These are phyloP conservation scores for Remersonia thermophila DNA, from an alignment of 2,329 filamentous ascomycete species.

Conservation along the genomic window DNA sequence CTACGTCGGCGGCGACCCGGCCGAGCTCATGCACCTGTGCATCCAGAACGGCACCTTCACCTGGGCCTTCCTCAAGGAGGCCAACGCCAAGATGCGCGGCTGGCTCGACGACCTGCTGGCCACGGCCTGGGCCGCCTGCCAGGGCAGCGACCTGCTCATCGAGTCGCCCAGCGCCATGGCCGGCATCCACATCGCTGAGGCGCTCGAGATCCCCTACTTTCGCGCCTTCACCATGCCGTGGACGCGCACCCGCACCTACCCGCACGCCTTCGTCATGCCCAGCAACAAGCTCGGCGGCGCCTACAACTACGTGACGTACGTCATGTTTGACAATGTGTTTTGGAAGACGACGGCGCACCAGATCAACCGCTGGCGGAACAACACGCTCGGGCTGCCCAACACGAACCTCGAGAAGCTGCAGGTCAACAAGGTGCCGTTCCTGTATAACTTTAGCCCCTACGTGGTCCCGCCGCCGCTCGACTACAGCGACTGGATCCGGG, in stretches of 20 bases:
- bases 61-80: conserved; percentile 76
- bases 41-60: conserved; percentile 98
- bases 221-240: conserved; percentile 98
- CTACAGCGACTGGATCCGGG: conserved; percentile 93
- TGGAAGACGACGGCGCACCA: conserved; percentile 89
- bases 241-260: conserved; percentile 90
- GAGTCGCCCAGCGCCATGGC: conserved; percentile 96
- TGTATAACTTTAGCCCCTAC: conserved; percentile 92
- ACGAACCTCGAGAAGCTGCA: conserved; percentile 86
- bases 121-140: conserved; percentile 72
- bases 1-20: conserved; percentile 79
- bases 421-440: conserved; percentile 91
- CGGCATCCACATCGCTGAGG: conserved; percentile 94
- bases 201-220: conserved; percentile 86
- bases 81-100: conserved; percentile 75
- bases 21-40: conserved; percentile 88
- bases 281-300: conserved; percentile 88
- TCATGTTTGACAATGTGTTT: conserved; percentile 93
- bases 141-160: conserved; percentile 79
- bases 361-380: conserved; percentile 85
- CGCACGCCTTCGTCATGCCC: conserved; percentile 88
- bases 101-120: conserved; percentile 85
- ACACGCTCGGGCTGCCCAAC: conserved; percentile 61
- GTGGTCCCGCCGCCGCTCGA: conserved; percentile 92
- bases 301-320: conserved; percentile 91